phyloP scores from a whole-genome alignment of 768 basidiomycete species.

The Pulveroboletus ravenelii region DNA sequence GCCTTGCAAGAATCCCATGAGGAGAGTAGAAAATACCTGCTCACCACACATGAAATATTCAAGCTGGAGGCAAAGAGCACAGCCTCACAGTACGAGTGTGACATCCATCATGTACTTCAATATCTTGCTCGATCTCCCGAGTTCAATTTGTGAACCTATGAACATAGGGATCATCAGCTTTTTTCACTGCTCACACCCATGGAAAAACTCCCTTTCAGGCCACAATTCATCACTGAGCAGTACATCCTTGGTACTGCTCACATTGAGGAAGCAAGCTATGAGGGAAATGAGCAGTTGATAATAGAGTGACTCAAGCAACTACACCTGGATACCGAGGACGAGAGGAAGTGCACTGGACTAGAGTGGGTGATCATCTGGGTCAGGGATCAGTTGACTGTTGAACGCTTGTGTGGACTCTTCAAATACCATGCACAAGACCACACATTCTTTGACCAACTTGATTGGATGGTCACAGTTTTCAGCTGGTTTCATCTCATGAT shows the following conservation, averaged over 20 bases:
- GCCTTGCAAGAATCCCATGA: constrained; percentile 14
- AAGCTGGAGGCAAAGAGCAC: constrained; percentile 7
- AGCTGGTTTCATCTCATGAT: too few relatives aligned
- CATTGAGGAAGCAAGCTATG: constrained; percentile 39
- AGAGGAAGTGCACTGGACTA: constrained; percentile 17
- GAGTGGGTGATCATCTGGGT: constrained; percentile 31
- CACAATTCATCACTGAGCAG: constrained; percentile 28
- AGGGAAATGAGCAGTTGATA: constrained; percentile 30
- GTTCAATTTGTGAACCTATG: constrained; percentile 10
- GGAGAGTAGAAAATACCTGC: too few relatives aligned
- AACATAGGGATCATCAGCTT: constrained; percentile 4
- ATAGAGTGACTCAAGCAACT: constrained; percentile 1
- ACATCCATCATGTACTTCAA: constrained; percentile 21
- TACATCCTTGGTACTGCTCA: constrained; percentile 34
- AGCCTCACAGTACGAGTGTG: accelerated
- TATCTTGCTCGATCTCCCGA: constrained; percentile 27
- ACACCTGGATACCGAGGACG: constrained; percentile 13
- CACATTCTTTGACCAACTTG: too few relatives aligned
- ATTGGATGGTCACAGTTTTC: too few relatives aligned
- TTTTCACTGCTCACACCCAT: constrained; percentile 22
- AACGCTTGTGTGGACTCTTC: constrained; percentile 33
- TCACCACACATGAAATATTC: too few relatives aligned
- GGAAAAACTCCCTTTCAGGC: constrained; percentile 25
- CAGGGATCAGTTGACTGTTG: constrained; percentile 38
- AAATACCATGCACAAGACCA: constrained; percentile 12